These are phyloP conservation scores for Solanum hybrid DNA, from an alignment of 305 asterid genomes.

Conservation along the genomic window DNA sequence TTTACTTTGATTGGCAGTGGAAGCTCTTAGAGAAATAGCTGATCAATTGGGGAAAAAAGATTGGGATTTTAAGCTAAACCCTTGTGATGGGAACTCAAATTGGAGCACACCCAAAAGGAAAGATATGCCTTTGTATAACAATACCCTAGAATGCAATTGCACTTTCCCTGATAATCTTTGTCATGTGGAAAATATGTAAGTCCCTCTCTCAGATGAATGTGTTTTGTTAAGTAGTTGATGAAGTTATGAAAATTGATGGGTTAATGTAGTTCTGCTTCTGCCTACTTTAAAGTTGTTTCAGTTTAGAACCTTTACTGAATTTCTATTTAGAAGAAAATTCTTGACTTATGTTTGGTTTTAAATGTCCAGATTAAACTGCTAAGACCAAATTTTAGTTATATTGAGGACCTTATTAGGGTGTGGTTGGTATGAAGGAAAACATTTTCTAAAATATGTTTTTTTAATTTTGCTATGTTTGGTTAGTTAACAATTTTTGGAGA, in stretches of 20 bases:
- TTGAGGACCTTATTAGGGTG: background rate
- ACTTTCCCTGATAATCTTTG: no score
- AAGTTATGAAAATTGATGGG: background rate
- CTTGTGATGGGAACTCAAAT: no score
- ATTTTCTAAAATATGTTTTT: no score
- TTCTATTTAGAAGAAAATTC: background rate
- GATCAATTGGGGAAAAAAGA: no score
- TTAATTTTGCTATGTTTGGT: no score
- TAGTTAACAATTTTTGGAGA: no score
- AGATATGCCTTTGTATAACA: no score
- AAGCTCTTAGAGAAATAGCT: slow-evolving; percentile 42
- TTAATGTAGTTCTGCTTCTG: background rate
- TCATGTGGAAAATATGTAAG: background rate
- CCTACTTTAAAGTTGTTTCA: background rate
- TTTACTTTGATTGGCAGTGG: slow-evolving; percentile 17
- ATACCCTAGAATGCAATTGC: no score
- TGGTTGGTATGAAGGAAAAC: background rate
- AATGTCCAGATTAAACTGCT: background rate
- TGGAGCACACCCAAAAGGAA: no score
- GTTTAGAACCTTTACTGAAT: background rate
- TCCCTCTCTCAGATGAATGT: background rate
- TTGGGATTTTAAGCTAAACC: no score
- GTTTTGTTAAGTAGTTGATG: background rate
- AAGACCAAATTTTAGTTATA: background rate
- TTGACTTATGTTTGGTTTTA: background rate